phyloP scores from a whole-genome alignment of 2,329 filamentous ascomycete genomes.

The Endoconidiophora polonica region DNA sequence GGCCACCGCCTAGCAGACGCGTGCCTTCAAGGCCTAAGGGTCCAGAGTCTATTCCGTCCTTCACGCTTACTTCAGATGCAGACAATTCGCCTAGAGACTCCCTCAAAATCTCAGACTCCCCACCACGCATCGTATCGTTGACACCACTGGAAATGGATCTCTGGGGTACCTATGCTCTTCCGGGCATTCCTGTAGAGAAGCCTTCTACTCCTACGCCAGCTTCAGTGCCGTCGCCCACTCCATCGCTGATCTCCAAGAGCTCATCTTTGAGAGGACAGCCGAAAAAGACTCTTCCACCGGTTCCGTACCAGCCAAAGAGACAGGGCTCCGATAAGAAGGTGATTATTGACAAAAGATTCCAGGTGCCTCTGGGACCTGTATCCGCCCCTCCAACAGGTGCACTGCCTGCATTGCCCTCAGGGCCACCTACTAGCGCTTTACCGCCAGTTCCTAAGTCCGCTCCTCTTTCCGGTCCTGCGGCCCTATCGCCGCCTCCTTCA shows the following conservation, averaged over 20 bases:
- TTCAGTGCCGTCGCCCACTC: neutral
- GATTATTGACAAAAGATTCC: no score
- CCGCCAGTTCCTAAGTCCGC: neutral
- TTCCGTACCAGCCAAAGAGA: no score
- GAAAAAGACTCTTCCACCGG: no score
- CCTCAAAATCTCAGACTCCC: no score
- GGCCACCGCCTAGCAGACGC: neutral
- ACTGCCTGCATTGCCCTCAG: no score
- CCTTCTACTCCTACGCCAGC: no score
- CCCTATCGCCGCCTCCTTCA: neutral
- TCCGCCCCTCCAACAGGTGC: no score
- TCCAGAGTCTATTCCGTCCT: neutral
- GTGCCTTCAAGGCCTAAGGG: neutral
- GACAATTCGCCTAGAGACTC: neutral
- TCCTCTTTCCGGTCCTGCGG: no score
- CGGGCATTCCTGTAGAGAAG: neutral
- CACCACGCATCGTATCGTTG: neutral
- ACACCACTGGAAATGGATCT: conserved; percentile 5
- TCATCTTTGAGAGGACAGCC: no score
- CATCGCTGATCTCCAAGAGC: neutral
- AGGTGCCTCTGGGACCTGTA: no score
- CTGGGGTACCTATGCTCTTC: conserved; percentile 7
- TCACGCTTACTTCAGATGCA: neutral
- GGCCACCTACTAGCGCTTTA: no score
- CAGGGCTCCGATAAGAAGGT: no score